Evolutionary conservation across 148 eudicot species (phyloP), one percentile per base, ranked within the genome.

Genomic region (Diospyros kaki): DNA sequence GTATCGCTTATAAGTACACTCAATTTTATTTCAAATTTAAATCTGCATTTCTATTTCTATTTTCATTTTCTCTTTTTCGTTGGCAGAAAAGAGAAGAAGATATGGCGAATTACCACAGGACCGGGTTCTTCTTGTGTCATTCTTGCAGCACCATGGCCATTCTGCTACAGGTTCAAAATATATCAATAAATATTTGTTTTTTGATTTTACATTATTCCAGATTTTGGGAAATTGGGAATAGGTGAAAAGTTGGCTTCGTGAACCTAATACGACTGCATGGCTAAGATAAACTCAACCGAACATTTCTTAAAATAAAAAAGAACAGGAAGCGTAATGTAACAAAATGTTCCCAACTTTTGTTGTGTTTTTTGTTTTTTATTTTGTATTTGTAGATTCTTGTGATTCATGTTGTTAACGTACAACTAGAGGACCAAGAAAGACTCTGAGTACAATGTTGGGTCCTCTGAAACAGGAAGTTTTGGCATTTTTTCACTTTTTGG

Each of bases 51-150:
- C 28, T n/a, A 48, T 8, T 60, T 60, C 28, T n/a, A 6, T 3
- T 63, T 28, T 17, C 10, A 60, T 60, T 28, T 60, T 13, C 10
- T 17, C 8, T 12, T 12, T 56, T 56, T 72, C 28, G 11, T 58
- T 72, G 17, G 40, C 75, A 72, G 55, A 72, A 59, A 45, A 72
- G 75, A 59, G 75, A 72, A 72, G 75, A 58, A 58, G 75, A 72
- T 59, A 53, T 2, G 44, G 51, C n/a, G 45, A 72, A 72, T 44
- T 45, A 59, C 44, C 1, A 58, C 38, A 0, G 66, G 43, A 72
- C 44, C 0, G 56, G 66, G 2, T 72, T 44, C 66, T 44, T 71
- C 4, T 43, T 72, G 66, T 58, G 41, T 28, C 17, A 72, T 72
- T 72, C 66, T 59, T 72, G 66, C 55, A 11, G 75, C 75, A 72